These are phyloP conservation scores for Tolypocladium amazonense DNA, from an alignment of 2,329 filamentous ascomycete species.

Conservation along the genomic window DNA sequence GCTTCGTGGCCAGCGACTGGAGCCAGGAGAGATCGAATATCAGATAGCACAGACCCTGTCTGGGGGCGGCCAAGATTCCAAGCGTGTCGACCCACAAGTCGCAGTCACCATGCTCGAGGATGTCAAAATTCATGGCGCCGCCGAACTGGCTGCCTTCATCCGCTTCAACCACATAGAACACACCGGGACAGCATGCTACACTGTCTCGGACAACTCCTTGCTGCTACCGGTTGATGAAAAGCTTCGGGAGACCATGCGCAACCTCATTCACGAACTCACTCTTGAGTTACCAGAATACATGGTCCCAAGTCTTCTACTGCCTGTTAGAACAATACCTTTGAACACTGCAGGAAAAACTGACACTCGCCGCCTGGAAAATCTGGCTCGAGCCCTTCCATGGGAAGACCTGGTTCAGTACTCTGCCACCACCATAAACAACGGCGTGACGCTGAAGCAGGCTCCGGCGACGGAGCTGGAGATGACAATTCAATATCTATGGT, in stretches of 20 bases:
- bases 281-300: neutral
- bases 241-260: neutral
- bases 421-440: neutral
- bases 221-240: neutral
- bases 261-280: neutral
- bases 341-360: neutral
- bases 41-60: neutral
- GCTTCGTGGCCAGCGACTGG: slow-evolving; percentile 45
- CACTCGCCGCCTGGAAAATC: neutral
- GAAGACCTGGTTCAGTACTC: neutral
- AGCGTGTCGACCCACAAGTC: neutral
- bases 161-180: neutral
- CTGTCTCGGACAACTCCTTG: neutral
- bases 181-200: too few species aligned
- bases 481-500: neutral
- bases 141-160: neutral
- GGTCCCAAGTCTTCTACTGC: neutral
- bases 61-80: neutral
- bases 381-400: neutral
- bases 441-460: neutral
- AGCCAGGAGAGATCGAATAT: slow-evolving; percentile 22
- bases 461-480: neutral
- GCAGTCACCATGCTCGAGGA: neutral
- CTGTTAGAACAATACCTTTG: neutral
- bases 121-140: neutral